Evolutionary conservation across 257 asterid species (phyloP).

Genomic region (Lycium barbarum): DNA sequence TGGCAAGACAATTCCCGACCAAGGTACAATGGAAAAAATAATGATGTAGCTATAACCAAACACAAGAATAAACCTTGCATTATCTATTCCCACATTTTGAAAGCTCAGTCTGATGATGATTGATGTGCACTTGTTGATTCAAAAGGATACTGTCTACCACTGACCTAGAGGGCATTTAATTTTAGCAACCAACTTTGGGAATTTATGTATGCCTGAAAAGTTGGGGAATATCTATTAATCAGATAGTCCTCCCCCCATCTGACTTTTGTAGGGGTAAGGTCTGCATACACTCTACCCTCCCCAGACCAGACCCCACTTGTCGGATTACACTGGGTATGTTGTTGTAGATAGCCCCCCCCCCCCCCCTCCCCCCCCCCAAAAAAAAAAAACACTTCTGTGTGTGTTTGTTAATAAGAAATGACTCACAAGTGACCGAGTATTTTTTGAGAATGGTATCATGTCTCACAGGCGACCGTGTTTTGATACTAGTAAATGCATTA

Average conservation of each 20-base stretch:
- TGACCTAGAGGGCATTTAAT: neutral
- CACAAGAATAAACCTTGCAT: neutral
- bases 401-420: neutral
- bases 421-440: neutral
- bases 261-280: no score
- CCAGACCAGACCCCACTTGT: no score
- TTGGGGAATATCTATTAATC: neutral
- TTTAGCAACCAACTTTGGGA: neutral
- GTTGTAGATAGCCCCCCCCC: no score
- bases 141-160: conserved; percentile 22
- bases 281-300: no score
- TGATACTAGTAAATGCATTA: neutral
- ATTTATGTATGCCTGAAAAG: neutral
- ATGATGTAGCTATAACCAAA: neutral
- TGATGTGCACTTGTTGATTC: neutral
- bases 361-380: no score
- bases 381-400: no score
- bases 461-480: neutral
- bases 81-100: neutral
- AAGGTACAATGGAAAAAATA: neutral
- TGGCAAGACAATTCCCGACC: conserved; percentile 15
- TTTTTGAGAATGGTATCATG: neutral
- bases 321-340: no score
- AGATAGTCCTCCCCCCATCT: neutral
- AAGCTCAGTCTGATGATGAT: neutral